These are phyloP conservation scores for Aspergillus sp. DNA, from an alignment of 2,329 filamentous ascomycete genomes.

Conservation along the genomic window DNA sequence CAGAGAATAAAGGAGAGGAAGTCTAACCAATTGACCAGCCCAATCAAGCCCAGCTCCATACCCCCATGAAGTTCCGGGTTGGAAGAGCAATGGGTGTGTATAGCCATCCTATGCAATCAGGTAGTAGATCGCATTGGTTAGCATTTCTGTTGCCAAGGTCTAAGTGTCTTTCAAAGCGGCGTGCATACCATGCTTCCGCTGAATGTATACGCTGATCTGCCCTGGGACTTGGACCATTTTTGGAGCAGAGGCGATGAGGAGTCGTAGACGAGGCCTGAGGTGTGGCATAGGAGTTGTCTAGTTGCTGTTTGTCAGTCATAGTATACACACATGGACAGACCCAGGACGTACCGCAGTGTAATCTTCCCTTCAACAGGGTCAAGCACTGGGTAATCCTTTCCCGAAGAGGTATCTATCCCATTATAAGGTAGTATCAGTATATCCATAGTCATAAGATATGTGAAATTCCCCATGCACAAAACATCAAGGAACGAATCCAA, in stretches of 20 bases:
- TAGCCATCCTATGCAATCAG: neutral
- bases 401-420: neutral
- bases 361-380: neutral
- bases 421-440: no score
- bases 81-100: neutral
- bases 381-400: neutral
- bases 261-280: neutral
- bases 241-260: neutral
- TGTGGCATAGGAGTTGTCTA: neutral
- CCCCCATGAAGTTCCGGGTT: neutral
- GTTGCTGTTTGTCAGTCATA: neutral
- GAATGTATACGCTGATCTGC: neutral
- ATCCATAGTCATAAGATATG: no score
- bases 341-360: neutral
- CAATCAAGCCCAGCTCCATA: constrained; percentile 1
- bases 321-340: neutral
- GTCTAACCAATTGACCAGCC: neutral
- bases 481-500: no score
- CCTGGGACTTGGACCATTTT: neutral
- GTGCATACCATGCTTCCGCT: neutral
- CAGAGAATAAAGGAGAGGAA: no score
- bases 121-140: no score
- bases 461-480: no score
- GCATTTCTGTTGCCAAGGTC: neutral
- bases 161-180: neutral